Evolutionary conservation across 2,329 filamentous ascomycete species (phyloP).

Genomic region (Ascochyta pisi): DNA sequence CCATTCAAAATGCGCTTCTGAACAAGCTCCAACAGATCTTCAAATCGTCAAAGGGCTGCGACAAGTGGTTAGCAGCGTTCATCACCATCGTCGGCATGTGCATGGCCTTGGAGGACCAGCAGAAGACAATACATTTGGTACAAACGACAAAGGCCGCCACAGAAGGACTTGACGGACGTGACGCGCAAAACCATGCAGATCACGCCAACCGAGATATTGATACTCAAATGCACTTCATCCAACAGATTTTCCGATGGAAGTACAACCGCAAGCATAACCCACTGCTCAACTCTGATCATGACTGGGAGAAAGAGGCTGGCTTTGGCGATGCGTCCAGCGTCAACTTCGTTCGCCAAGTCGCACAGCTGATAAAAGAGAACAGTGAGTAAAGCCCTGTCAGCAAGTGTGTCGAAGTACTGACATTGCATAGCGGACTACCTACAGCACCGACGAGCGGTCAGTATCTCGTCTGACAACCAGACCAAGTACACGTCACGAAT

Average conservation of each 20-base stretch:
- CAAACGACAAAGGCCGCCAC: slow-evolving; percentile 49
- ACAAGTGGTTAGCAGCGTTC: slow-evolving; percentile 56
- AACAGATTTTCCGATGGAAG: slow-evolving; percentile 57
- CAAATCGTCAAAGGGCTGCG: slow-evolving; percentile 52
- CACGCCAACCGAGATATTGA: slow-evolving; percentile 55
- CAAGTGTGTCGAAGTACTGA: slow-evolving; percentile 17
- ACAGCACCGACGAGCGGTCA: slow-evolving; percentile 45
- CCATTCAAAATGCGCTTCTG: slow-evolving; percentile 52
- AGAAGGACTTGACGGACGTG: slow-evolving; percentile 34
- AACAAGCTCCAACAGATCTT: slow-evolving; percentile 57
- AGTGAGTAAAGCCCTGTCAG: slow-evolving; percentile 40
- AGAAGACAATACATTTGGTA: slow-evolving; percentile 55
- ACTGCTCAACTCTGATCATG: slow-evolving; percentile 46
- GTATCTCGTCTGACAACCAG: slow-evolving; percentile 49
- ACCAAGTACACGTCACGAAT: slow-evolving; percentile 52
- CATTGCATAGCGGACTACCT: slow-evolving; percentile 48
- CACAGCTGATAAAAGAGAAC: slow-evolving; percentile 51
- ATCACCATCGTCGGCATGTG: slow-evolving; percentile 55
- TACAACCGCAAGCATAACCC: slow-evolving; percentile 54
- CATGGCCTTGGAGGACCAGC: slow-evolving; percentile 57
- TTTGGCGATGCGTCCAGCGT: slow-evolving; percentile 45
- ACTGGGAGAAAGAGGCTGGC: slow-evolving; percentile 48
- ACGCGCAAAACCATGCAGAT: slow-evolving; percentile 44
- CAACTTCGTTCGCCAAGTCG: slow-evolving; percentile 48
- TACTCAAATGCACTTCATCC: slow-evolving; percentile 52